phyloP scores from a whole-genome alignment of 306 rosid species.

The Cotoneaster glaucophyllus region DNA sequence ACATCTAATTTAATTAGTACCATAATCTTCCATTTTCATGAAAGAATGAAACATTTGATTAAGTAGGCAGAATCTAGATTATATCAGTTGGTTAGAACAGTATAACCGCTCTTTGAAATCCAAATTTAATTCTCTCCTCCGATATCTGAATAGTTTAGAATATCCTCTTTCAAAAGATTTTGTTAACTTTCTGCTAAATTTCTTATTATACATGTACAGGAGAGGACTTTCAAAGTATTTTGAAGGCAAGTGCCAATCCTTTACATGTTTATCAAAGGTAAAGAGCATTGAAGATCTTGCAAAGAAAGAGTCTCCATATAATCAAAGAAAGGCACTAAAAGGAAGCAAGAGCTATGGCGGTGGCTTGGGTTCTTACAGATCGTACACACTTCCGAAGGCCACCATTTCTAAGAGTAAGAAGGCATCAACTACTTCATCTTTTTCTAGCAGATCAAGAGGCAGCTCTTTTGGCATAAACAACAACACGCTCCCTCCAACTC shows the following conservation, averaged over 20 bases:
- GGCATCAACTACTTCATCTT: constrained; percentile 7
- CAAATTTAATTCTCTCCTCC: too few species aligned
- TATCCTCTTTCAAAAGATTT: too few species aligned
- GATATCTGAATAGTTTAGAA: too few species aligned
- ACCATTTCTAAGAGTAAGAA: constrained; percentile 32
- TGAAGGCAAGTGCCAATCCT: constrained; percentile 50
- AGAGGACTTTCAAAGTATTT: constrained; percentile 50
- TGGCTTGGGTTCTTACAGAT: constrained; percentile 31
- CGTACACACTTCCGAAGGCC: constrained; percentile 33
- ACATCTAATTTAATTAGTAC: too few species aligned
- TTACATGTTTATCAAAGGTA: constrained; percentile 39
- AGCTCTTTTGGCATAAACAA: constrained; percentile 7
- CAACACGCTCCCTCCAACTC: constrained; percentile 18
- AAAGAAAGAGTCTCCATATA: constrained; percentile 31
- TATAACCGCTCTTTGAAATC: too few species aligned
- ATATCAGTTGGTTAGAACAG: too few species aligned
- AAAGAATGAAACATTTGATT: neutral
- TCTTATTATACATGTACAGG: constrained; percentile 19
- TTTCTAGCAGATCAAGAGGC: constrained; percentile 16
- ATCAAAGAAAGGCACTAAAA: constrained; percentile 25
- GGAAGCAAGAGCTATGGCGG: constrained; percentile 45
- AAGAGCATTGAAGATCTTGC: constrained; percentile 41
- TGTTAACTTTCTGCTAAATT: neutral
- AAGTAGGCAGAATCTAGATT: too few species aligned
- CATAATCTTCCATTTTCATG: too few species aligned